phyloP scores from a whole-genome alignment of 2,329 filamentous ascomycete species.

The Apiospora pterosperma region DNA sequence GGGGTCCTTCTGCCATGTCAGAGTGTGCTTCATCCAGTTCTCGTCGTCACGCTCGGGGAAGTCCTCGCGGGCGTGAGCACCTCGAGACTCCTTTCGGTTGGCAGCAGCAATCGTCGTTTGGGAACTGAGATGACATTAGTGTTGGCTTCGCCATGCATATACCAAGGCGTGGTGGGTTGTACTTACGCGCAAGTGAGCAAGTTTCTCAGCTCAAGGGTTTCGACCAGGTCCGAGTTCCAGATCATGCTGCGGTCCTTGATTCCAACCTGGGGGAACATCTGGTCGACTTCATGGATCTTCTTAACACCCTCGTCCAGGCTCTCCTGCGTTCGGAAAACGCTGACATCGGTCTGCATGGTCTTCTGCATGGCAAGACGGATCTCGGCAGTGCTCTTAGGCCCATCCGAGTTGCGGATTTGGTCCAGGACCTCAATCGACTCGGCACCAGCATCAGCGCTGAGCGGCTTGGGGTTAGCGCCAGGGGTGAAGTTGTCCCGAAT shows the following conservation, averaged over 20 bases:
- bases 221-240: constrained; percentile 97
- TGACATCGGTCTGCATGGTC: constrained; percentile 96
- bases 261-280: constrained; percentile 75
- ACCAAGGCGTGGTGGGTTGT: background rate
- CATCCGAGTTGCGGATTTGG: constrained; percentile 77
- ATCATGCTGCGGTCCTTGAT: constrained; percentile 99
- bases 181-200: constrained; percentile 93
- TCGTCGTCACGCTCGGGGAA: constrained; percentile 92
- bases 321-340: constrained; percentile 93
- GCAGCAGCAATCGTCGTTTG: constrained; percentile 91
- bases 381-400: constrained; percentile 83
- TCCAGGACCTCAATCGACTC: constrained; percentile 85
- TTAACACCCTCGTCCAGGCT: constrained; percentile 88
- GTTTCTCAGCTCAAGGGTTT: constrained; percentile 94
- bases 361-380: constrained; percentile 94
- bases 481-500: constrained; percentile 93
- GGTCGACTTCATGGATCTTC: constrained; percentile 83
- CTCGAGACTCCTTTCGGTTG: constrained; percentile 94
- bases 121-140: constrained; percentile 45
- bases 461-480: constrained; percentile 73
- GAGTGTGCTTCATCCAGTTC: constrained; percentile 99
- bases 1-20: constrained; percentile 91
- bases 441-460: constrained; percentile 82
- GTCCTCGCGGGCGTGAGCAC: constrained; percentile 95
- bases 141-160: constrained; percentile 4